Evolutionary conservation across 2,329 filamentous ascomycete species (phyloP).

Genomic region (Aspergillus persii): DNA sequence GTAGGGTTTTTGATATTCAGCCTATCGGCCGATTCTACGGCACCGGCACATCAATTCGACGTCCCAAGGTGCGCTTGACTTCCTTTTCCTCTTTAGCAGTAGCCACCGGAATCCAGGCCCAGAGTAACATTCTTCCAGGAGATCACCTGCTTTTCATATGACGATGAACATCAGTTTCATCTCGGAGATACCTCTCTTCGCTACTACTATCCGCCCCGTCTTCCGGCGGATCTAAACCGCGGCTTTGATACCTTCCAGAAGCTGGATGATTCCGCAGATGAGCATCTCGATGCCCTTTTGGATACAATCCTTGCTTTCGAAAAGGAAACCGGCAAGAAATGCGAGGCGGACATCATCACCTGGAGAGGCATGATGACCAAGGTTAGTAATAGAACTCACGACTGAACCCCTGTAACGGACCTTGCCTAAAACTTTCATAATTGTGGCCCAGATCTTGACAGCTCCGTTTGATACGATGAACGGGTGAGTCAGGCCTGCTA

Average conservation of each 20-base stretch:
- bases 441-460: conserved; percentile 68
- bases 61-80: conserved; percentile 61
- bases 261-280: conserved; percentile 76
- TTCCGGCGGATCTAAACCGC: conserved; percentile 70
- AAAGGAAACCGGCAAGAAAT: conserved; percentile 62
- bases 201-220: conserved; percentile 78
- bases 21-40: conserved; percentile 69
- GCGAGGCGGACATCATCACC: conserved; percentile 77
- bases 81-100: not conserved
- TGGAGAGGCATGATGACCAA: conserved; percentile 99
- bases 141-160: conserved; percentile 90
- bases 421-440: not conserved
- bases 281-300: conserved; percentile 82
- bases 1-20: conserved; percentile 60
- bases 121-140: conserved; percentile 57
- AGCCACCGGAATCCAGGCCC: not conserved
- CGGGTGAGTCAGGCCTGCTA: conserved; percentile 53
- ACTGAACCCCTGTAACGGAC: not conserved
- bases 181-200: conserved; percentile 75
- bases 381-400: conserved; percentile 47
- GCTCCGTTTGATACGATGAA: conserved; percentile 78
- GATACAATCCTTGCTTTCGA: conserved; percentile 73
- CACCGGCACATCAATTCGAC: conserved; percentile 66
- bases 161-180: conserved; percentile 73
- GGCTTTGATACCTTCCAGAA: conserved; percentile 83